Conservation (phyloP, 2,329 filamentous ascomycete species). For the Aspergillus japonicus region DNA sequence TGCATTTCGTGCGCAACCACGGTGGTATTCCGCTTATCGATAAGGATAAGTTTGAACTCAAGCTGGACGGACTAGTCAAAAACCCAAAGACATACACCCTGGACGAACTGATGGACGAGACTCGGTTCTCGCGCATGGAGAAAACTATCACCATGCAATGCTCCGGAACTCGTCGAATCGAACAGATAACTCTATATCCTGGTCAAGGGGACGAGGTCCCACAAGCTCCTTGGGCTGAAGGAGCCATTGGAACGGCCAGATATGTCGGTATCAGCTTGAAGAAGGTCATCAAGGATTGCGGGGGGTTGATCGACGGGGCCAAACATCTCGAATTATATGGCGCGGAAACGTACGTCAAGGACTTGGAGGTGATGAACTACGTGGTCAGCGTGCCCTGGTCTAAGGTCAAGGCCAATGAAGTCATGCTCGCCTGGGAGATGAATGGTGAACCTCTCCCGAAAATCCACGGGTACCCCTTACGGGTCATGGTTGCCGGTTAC, state of each 20-base stretch:
- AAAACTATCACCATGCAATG: conserved; percentile 65
- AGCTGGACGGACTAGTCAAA: conserved; percentile 61
- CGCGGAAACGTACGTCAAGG: conserved; percentile 72
- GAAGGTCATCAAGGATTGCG: conserved; percentile 69
- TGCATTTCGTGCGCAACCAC: conserved; percentile 71
- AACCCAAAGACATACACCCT: conserved; percentile 58
- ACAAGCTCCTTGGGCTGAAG: conserved; percentile 58
- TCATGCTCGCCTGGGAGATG: conserved; percentile 70
- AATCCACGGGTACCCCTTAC: conserved; percentile 66
- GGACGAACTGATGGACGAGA: conserved; percentile 60
- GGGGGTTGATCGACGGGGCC: conserved; percentile 55
- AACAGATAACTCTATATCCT: conserved; percentile 65
- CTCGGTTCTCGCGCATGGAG: conserved; percentile 58
- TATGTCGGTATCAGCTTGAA: conserved; percentile 66
- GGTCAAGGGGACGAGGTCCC: conserved; percentile 65
- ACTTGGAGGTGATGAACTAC: conserved; percentile 64
- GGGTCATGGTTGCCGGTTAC: conserved; percentile 63
- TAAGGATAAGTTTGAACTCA: conserved; percentile 52
- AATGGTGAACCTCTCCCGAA: conserved; percentile 63
- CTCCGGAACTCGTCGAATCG: conserved; percentile 66
- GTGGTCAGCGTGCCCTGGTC: conserved; percentile 64
- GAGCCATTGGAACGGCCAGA: conserved; percentile 65
- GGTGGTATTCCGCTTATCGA: conserved; percentile 69
- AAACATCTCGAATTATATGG: conserved; percentile 68
- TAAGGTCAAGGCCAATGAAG: conserved; percentile 67